Evolutionary conservation across 148 eudicot species (phyloP).

Genomic region (Camellia lanceoleosa): DNA sequence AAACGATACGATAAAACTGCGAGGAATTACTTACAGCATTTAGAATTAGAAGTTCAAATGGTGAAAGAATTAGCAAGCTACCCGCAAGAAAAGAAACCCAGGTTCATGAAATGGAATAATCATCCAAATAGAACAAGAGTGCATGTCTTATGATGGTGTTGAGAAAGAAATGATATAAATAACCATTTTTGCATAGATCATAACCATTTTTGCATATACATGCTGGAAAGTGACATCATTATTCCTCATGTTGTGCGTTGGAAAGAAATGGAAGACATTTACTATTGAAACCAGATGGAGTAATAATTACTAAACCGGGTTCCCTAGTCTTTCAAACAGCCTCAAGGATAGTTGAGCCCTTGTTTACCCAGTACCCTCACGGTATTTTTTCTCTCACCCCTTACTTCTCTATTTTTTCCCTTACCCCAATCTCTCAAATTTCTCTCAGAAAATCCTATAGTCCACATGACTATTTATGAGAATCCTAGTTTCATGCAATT

Average conservation of each 20-base stretch:
- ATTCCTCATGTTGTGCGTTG: neutral
- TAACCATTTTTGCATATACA: neutral
- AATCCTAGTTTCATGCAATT: too few species aligned
- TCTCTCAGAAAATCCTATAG: too few species aligned
- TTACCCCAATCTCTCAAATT: too few species aligned
- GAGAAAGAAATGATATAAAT: neutral
- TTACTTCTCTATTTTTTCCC: too few species aligned
- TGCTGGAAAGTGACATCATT: neutral
- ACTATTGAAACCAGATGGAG: neutral
- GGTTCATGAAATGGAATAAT: neutral
- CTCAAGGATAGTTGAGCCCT: too few species aligned
- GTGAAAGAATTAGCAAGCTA: neutral
- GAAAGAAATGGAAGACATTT: neutral
- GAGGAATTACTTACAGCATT: neutral
- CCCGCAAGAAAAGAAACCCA: neutral
- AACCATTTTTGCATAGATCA: neutral
- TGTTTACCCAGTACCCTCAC: too few species aligned
- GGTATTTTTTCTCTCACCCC: too few species aligned
- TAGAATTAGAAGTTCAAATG: neutral
- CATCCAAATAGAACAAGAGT: neutral
- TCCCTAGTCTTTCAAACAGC: too few species aligned
- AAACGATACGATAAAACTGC: conserved; percentile 30
- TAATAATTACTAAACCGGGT: too few species aligned
- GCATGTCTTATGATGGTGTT: neutral
- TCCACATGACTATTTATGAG: too few species aligned